Percentiles rank a stretch among this genome's conserved stretches.
These are phyloP conservation scores for Aspergillus campestris DNA, from an alignment of 495 filamentous ascomycete species.

Conservation along the genomic window DNA sequence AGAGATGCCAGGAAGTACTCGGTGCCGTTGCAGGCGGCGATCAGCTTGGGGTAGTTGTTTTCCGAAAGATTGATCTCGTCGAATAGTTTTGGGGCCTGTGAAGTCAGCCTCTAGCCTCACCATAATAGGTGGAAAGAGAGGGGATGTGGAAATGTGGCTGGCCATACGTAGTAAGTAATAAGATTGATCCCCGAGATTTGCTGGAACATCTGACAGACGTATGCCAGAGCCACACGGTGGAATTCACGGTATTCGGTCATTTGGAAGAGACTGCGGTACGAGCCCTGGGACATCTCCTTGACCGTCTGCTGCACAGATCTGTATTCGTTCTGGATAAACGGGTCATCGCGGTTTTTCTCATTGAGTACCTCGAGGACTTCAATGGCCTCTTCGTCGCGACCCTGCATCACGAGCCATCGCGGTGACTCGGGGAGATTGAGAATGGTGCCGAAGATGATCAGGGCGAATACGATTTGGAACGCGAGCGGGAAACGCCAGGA, in stretches of 20 bases:
- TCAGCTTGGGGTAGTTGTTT: too few species aligned
- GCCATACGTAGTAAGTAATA: conserved; percentile 18
- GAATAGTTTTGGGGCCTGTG: too few species aligned
- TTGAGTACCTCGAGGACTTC: conserved; percentile 26
- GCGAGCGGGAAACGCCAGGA: conserved; percentile 32
- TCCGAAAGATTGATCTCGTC: too few species aligned
- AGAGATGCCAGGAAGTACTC: conserved; percentile 22
- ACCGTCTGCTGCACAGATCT: conserved; percentile 4
- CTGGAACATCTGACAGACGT: conserved; percentile 24
- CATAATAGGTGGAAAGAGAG: conserved; percentile 12
- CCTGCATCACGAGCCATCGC: conserved; percentile 36
- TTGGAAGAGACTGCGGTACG: not conserved
- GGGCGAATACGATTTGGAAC: conserved; percentile 29
- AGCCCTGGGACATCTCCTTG: not conserved
- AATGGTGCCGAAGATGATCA: conserved; percentile 24
- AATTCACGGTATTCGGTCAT: not conserved
- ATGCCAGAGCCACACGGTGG: conserved; percentile 12
- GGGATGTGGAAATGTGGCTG: conserved; percentile 10
- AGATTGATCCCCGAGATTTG: conserved; percentile 27
- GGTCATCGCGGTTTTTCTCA: conserved; percentile 17
- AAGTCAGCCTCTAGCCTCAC: conserved; percentile 6
- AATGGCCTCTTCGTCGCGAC: conserved; percentile 26
- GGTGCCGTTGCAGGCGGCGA: conserved; percentile 19
- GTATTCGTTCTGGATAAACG: conserved; percentile 20
- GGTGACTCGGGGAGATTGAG: conserved; percentile 33